A percentile compares a stretch with the other conserved stretches of the same genome.
These are phyloP conservation scores for Pyrrhoderma lamaoense DNA, from an alignment of 1,284 basidiomycete genomes.

Conservation along the genomic window DNA sequence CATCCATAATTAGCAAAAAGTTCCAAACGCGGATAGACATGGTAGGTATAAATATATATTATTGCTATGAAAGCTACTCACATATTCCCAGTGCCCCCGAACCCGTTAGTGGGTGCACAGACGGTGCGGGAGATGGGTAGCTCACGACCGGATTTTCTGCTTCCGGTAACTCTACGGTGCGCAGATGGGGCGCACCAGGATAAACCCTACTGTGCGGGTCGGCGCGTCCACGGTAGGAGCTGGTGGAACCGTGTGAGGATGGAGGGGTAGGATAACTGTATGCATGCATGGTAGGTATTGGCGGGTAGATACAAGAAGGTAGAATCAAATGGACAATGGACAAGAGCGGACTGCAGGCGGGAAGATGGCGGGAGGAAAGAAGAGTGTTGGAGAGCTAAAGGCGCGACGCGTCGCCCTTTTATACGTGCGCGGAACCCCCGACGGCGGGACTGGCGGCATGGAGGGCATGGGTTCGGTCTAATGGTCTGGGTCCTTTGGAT, in stretches of 20 bases:
- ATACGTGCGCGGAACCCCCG: too few relatives aligned
- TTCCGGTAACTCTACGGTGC: slow-evolving; percentile 13
- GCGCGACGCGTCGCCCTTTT: too few relatives aligned
- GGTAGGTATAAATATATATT: background rate
- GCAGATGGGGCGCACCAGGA: slow-evolving; percentile 13
- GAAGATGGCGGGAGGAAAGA: too few relatives aligned
- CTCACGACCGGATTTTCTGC: slow-evolving; percentile 6
- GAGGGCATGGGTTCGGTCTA: too few relatives aligned
- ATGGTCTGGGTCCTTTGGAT: too few relatives aligned
- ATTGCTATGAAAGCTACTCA: slow-evolving; percentile 3
- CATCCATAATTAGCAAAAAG: background rate
- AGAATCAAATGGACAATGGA: too few relatives aligned
- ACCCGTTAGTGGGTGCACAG: slow-evolving; percentile 7
- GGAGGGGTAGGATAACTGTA: slow-evolving; percentile 2
- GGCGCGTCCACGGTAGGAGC: background rate
- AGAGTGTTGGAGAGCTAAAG: too few relatives aligned
- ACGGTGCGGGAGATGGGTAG: background rate
- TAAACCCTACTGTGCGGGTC: slow-evolving; percentile 8
- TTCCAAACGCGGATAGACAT: background rate
- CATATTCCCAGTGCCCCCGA: slow-evolving; percentile 9
- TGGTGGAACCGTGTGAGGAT: background rate
- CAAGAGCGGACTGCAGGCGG: too few relatives aligned
- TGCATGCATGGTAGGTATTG: too few relatives aligned
- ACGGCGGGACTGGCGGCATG: too few relatives aligned
- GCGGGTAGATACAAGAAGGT: too few relatives aligned